Evolutionary conservation across 1,284 basidiomycete species (phyloP).

Genomic region (Ustilago nuda): DNA sequence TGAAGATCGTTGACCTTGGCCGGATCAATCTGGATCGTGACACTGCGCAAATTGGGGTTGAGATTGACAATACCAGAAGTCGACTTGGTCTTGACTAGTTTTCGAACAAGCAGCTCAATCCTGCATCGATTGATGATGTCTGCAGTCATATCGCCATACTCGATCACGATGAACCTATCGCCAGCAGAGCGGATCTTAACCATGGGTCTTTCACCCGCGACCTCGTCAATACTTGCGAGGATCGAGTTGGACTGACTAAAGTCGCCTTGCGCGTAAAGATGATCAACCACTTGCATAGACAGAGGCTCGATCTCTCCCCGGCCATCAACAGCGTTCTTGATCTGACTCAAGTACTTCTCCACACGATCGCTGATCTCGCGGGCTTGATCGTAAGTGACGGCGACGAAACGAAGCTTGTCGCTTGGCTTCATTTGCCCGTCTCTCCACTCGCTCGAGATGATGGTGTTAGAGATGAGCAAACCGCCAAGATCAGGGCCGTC

Average conservation of each 20-base stretch:
- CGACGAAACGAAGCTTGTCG: constrained; percentile 73
- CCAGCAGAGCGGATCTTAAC: constrained; percentile 37
- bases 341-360: constrained; percentile 10
- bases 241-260: constrained; percentile 14
- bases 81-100: constrained; percentile 69
- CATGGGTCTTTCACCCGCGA: constrained; percentile 16
- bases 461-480: constrained; percentile 71
- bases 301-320: constrained; percentile 12
- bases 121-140: constrained; percentile 71
- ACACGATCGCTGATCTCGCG: constrained; percentile 51
- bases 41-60: constrained; percentile 29
- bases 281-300: constrained; percentile 6
- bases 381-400: constrained; percentile 72
- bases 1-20: constrained; percentile 70
- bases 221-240: constrained; percentile 14
- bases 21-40: constrained; percentile 74
- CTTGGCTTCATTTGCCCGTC: constrained; percentile 76
- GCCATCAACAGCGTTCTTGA: constrained; percentile 1
- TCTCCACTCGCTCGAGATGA: constrained; percentile 75
- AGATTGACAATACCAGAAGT: constrained; percentile 62
- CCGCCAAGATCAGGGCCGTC: constrained; percentile 74
- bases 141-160: constrained; percentile 40
- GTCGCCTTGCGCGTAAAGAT: constrained; percentile 11
- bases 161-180: constrained; percentile 29
- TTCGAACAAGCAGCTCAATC: constrained; percentile 71